These are phyloP conservation scores for Pichia inconspicua DNA, from an alignment of 1,139 yeast genomes.

Conservation along the genomic window DNA sequence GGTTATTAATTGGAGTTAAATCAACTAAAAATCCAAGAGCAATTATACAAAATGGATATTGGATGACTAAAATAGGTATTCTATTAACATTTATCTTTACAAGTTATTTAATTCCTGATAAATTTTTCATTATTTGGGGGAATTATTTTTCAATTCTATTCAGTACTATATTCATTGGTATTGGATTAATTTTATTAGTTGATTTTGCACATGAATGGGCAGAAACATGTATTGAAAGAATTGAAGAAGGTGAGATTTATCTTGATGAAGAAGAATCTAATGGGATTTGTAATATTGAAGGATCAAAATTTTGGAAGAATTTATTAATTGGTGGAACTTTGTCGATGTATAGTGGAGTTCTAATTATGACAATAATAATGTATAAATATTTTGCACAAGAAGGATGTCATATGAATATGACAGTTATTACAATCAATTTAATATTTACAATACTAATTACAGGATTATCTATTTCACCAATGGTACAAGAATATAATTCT, in stretches of 20 bases:
- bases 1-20: slow-evolving; percentile 60
- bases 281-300: slow-evolving; percentile 27
- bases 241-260: slow-evolving; percentile 72
- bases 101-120: slow-evolving; percentile 78
- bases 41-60: slow-evolving; percentile 79
- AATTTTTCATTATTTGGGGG: slow-evolving; percentile 83
- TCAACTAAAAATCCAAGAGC: slow-evolving; percentile 78
- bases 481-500: slow-evolving; percentile 86
- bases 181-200: slow-evolving; percentile 82
- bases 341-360: slow-evolving; percentile 68
- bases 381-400: slow-evolving; percentile 71
- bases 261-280: slow-evolving; percentile 29
- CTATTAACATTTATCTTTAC: slow-evolving; percentile 53
- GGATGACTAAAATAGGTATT: slow-evolving; percentile 67
- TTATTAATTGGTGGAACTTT: slow-evolving; percentile 81
- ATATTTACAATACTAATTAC: slow-evolving; percentile 59
- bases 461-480: slow-evolving; percentile 67
- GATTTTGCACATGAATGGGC: slow-evolving; percentile 99
- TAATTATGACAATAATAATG: slow-evolving; percentile 71
- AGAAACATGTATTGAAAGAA: slow-evolving; percentile 85
- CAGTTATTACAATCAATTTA: slow-evolving; percentile 75
- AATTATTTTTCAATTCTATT: slow-evolving; percentile 80
- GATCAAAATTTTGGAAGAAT: slow-evolving; percentile 61
- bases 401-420: slow-evolving; percentile 89
- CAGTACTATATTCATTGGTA: slow-evolving; percentile 77